Evolutionary conservation across 2,329 filamentous ascomycete species (phyloP), one percentile per base, ranked within the genome.

Genomic region (Hymenoscyphus infarciens): DNA sequence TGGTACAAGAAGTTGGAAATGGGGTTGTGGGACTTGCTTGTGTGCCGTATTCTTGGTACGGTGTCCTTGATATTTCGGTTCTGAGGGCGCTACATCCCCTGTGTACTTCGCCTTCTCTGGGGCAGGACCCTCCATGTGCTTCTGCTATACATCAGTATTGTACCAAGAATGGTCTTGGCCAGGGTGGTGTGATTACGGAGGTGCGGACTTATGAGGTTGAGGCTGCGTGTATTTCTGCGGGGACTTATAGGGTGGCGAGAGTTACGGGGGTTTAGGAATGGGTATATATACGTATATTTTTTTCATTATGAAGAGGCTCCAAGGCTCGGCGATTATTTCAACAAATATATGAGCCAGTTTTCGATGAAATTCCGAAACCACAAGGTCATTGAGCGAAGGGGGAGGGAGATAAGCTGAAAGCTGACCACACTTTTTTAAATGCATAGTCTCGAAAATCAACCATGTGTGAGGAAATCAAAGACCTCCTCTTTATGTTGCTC

Each of bases 71-170:
- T 49, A 22, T 22, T 49, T 49, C 42, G 42, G 16, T 49, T 22
- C 6, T 49, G n/a, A 19, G 42, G 3, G 42, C 16, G 7, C 42
- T 22, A 10, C 42, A 49, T 3, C 25, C 10, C 6, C 42, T 19
- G 42, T 49, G 42, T 10, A 49, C 42, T 22, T 22, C 5, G 7
- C n/a, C 42, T 19, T 22, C 42, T 22, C 42, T 22, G 42, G 42
- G 5, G 6, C 42, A 49, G n/a, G 42, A 49, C 8, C 42, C 42
- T 7, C n/a, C 42, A 22, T 49, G 42, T 22, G 5, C 19, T 22
- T n/a, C 42, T 49, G 42, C 42, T 19, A 49, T 49, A 19, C 42
- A 49, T 49, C 42, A n/a, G n/a, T 49, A 49, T 49, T 49, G 42
- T 22, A 49, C 42, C 4, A n/a, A 11, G 19, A 7, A 49, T 49